phyloP scores from a whole-genome alignment of 1,139 yeast species.

The Protomyces macrosporus region DNA sequence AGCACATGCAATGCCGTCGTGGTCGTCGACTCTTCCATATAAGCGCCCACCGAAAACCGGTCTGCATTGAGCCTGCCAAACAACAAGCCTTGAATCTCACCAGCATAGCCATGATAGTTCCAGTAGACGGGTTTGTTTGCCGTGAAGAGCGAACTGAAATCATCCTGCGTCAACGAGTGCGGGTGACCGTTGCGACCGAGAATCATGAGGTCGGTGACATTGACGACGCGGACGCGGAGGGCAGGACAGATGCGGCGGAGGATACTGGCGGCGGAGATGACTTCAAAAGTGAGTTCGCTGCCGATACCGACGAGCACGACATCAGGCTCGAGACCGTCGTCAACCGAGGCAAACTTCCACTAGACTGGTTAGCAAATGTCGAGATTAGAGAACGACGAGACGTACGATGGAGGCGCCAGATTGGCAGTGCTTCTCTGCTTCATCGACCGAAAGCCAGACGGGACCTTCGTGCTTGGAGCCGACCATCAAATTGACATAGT shows the following conservation, averaged over 20 bases:
- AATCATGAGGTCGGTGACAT: conserved; percentile 33
- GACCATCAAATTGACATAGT: conserved; percentile 33
- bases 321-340: conserved; percentile 32
- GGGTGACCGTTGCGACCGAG: conserved; percentile 31
- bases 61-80: conserved; percentile 31
- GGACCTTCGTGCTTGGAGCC: conserved; percentile 32
- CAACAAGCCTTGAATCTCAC: conserved; percentile 31
- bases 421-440: conserved; percentile 32
- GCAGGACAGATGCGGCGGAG: conserved; percentile 29
- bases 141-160: conserved; percentile 31
- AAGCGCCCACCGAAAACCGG: conserved; percentile 30
- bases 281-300: conserved; percentile 33
- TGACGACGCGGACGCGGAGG: conserved; percentile 33
- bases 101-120: conserved; percentile 33
- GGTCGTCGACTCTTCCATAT: conserved; percentile 33
- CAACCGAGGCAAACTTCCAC: conserved; percentile 33
- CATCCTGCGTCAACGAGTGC: conserved; percentile 29
- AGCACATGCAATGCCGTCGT: conserved; percentile 33
- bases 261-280: conserved; percentile 32
- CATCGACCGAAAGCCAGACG: conserved; percentile 30
- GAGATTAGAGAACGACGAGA: neutral
- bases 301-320: conserved; percentile 33
- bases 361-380: neutral
- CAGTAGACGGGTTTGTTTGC: conserved; percentile 31
- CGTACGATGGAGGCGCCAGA: conserved; percentile 32